Percentiles rank a stretch among this genome's conserved stretches.
Evolutionary conservation across 768 basidiomycete species (phyloP).

Genomic region (Gymnopilus dilepis): DNA sequence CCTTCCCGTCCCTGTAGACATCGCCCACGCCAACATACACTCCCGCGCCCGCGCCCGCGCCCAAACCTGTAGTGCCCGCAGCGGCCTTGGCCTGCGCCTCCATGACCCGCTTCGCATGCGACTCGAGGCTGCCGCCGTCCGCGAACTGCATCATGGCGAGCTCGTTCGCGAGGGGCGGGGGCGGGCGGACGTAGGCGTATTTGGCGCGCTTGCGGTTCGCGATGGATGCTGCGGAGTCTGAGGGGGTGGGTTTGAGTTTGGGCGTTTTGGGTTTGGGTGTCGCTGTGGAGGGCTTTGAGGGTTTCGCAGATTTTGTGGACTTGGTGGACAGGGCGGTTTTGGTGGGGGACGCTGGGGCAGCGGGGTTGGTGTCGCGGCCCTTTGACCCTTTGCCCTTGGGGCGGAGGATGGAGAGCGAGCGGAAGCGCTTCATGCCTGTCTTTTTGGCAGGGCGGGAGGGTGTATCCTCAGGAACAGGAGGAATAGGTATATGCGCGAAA

Average conservation of each 20-base stretch:
- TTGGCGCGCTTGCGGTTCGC: constrained; percentile 58
- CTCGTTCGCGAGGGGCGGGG: constrained; percentile 65
- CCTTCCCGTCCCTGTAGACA: constrained; percentile 63
- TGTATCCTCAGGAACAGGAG: constrained; percentile 26
- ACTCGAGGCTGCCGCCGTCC: constrained; percentile 65
- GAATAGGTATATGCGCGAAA: constrained; percentile 27
- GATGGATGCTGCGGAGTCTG: constrained; percentile 31
- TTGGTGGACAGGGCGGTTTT: constrained; percentile 22
- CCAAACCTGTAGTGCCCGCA: too few relatives aligned
- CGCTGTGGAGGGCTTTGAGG: constrained; percentile 14
- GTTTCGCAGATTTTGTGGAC: constrained; percentile 22
- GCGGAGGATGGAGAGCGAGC: constrained; percentile 55
- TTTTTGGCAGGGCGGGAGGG: constrained; percentile 19
- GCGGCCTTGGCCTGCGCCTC: constrained; percentile 56
- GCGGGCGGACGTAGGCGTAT: constrained; percentile 46
- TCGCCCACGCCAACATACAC: constrained; percentile 45
- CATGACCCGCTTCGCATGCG: constrained; percentile 59
- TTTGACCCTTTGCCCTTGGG: constrained; percentile 43
- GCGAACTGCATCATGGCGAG: constrained; percentile 72
- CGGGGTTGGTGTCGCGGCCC: constrained; percentile 23
- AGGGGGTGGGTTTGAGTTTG: constrained; percentile 27
- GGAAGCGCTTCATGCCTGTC: constrained; percentile 30
- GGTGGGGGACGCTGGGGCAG: constrained; percentile 28
- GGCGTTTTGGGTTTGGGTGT: constrained; percentile 18
- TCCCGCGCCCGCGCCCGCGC: constrained; percentile 33